Percentiles rank a stretch among this genome's conserved stretches.
Evolutionary conservation across 768 basidiomycete species (phyloP).

Genomic region (Russula sp.): DNA sequence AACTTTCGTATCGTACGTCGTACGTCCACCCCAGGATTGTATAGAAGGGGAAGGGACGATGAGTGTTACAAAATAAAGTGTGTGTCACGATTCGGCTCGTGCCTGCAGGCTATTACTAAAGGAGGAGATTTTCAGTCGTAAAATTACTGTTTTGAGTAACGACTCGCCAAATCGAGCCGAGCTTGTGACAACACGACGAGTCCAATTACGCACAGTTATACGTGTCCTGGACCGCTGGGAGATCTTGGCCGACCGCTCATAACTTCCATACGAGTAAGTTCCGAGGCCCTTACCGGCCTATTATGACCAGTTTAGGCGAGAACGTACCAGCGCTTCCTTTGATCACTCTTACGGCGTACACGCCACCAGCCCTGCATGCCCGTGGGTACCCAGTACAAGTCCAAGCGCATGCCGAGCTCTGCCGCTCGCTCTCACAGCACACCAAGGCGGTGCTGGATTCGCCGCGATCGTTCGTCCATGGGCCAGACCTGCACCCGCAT

Average conservation of each 20-base stretch:
- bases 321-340: slow-evolving; percentile 12
- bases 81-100: no score
- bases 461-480: slow-evolving; percentile 8
- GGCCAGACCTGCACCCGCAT: neutral
- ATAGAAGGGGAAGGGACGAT: no score
- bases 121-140: neutral
- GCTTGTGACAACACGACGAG: neutral
- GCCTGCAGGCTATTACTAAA: neutral
- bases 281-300: neutral
- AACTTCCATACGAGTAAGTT: slow-evolving; percentile 5
- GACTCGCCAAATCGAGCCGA: neutral
- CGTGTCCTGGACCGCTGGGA: neutral
- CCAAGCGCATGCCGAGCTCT: neutral
- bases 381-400: neutral
- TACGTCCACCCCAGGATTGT: no score
- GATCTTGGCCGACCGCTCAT: slow-evolving; percentile 14
- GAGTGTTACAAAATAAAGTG: no score
- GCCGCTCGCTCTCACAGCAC: neutral
- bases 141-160: neutral
- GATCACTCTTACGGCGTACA: neutral
- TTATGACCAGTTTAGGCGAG: slow-evolving; percentile 10
- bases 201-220: slow-evolving; percentile 12
- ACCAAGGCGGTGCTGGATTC: neutral
- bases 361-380: slow-evolving; percentile 3
- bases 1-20: no score